phyloP scores from a whole-genome alignment of 345 rosid species.

The Eucalyptus shirleyi region DNA sequence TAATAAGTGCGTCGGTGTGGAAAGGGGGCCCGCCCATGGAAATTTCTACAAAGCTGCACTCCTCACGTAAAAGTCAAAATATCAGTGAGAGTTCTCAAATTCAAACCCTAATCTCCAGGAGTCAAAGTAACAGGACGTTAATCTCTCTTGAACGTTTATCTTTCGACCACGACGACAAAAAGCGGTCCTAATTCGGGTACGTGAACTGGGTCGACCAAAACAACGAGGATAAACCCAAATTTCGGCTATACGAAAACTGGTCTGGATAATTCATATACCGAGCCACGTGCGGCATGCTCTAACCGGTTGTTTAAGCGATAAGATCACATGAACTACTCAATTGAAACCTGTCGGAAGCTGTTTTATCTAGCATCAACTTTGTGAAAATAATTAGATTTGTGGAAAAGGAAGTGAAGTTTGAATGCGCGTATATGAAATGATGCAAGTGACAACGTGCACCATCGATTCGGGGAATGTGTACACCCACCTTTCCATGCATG shows the following conservation, averaged over 20 bases:
- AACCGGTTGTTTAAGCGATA: too few species aligned
- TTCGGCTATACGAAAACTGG: background rate
- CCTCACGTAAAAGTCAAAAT: background rate
- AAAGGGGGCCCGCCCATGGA: background rate
- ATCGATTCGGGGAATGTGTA: background rate
- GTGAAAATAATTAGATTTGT: background rate
- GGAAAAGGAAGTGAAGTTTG: background rate
- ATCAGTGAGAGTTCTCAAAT: background rate
- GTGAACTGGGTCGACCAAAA: background rate
- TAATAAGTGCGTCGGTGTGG: background rate
- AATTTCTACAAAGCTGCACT: background rate
- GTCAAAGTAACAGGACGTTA: background rate
- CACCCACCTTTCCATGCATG: background rate
- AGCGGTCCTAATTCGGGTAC: background rate
- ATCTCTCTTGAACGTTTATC: background rate
- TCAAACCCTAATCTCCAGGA: background rate
- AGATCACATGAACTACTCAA: background rate
- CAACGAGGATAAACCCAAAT: background rate
- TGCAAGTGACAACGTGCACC: background rate
- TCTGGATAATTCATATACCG: rapidly evolving
- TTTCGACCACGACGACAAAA: background rate
- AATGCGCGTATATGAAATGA: background rate
- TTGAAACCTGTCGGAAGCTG: background rate
- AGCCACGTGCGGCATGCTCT: too few species aligned
- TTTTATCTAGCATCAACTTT: background rate